Evolutionary conservation across 2,329 filamentous ascomycete genomes (phyloP).

Genomic region (Microdochium bolleyi): DNA sequence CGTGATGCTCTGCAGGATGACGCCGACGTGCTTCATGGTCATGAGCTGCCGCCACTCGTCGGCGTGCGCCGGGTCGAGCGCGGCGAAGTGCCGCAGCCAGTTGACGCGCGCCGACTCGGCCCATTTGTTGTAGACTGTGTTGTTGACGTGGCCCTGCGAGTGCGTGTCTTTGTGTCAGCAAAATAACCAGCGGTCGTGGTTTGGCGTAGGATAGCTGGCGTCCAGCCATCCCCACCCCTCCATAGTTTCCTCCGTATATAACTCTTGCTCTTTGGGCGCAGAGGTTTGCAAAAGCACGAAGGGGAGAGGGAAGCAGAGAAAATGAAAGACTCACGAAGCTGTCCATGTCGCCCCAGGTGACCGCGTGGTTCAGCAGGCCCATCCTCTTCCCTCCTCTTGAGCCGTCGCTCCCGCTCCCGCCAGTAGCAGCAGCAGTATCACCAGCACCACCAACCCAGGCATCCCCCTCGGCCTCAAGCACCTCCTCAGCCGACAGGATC

Average conservation of each 20-base stretch:
- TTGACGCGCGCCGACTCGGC: conserved; percentile 76
- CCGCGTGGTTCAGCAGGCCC: conserved; percentile 14
- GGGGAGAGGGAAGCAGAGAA: background rate
- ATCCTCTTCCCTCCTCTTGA: background rate
- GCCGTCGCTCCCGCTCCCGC: background rate
- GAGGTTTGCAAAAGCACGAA: background rate
- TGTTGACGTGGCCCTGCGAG: conserved; percentile 63
- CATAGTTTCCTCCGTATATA: too few species aligned
- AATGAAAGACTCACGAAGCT: conserved; percentile 24
- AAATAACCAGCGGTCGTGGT: too few species aligned
- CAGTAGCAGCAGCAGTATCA: background rate
- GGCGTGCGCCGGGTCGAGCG: conserved; percentile 51
- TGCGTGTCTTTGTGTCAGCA: background rate
- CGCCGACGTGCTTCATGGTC: conserved; percentile 55
- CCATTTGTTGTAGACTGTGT: conserved; percentile 75
- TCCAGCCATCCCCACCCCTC: too few species aligned
- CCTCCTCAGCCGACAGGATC: background rate
- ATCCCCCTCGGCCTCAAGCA: background rate
- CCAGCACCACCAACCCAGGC: too few species aligned
- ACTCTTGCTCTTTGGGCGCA: background rate
- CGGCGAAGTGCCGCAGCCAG: conserved; percentile 65
- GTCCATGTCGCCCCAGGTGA: conserved; percentile 65
- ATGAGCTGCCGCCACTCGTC: conserved; percentile 62
- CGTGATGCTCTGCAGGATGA: conserved; percentile 74
- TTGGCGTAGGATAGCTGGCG: too few species aligned